These are phyloP conservation scores for Mycosphaerelloides madeirae DNA, from an alignment of 2,329 filamentous ascomycete genomes.

Conservation along the genomic window DNA sequence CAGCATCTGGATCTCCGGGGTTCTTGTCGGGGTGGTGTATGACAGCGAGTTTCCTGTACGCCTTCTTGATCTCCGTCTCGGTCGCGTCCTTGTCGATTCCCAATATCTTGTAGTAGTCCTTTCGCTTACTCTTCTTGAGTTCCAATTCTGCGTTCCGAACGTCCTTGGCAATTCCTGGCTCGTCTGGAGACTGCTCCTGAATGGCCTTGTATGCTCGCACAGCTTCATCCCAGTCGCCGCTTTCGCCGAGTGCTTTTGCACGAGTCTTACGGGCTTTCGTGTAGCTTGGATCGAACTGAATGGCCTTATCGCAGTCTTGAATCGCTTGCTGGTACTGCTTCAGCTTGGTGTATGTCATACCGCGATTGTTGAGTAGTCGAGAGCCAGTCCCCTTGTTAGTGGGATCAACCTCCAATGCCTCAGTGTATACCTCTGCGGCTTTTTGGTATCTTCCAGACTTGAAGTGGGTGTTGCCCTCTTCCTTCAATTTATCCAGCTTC, in stretches of 20 bases:
- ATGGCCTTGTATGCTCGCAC: constrained; percentile 84
- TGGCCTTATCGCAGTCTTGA: constrained; percentile 76
- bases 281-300: constrained; percentile 78
- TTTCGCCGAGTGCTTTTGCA: constrained; percentile 80
- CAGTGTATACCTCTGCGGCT: constrained; percentile 78
- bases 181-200: constrained; percentile 74
- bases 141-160: constrained; percentile 87
- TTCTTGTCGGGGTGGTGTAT: constrained; percentile 98
- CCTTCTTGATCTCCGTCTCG: constrained; percentile 87
- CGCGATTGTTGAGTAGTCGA: constrained; percentile 90
- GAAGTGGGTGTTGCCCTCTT: constrained; percentile 86
- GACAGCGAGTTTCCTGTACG: constrained; percentile 91
- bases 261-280: constrained; percentile 89
- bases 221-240: constrained; percentile 88
- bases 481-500: constrained; percentile 88
- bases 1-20: constrained; percentile 75
- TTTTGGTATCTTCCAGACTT: constrained; percentile 75
- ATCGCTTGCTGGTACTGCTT: constrained; percentile 81
- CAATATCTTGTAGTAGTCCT: constrained; percentile 99
- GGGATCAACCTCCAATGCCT: constrained; percentile 80
- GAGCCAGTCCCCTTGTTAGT: constrained; percentile 87
- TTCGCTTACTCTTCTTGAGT: constrained; percentile 93
- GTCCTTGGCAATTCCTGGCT: constrained; percentile 75
- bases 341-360: constrained; percentile 74
- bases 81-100: constrained; percentile 79